A percentile compares a stretch with the other conserved stretches of the same genome.
Evolutionary conservation across 2,329 filamentous ascomycete genomes (phyloP).

Genomic region (Verticillium zaregamsianum): DNA sequence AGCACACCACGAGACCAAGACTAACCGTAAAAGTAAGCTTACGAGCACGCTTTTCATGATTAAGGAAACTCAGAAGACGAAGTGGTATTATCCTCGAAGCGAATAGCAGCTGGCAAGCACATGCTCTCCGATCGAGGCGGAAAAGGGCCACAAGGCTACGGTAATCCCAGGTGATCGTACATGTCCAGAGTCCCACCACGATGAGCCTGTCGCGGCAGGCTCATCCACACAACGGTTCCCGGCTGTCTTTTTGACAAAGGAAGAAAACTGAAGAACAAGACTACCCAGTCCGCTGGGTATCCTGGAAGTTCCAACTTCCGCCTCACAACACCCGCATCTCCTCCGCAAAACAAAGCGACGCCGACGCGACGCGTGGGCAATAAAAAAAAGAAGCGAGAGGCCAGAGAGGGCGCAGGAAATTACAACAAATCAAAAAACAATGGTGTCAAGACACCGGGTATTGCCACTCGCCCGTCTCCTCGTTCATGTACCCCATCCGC

Average conservation of each 20-base stretch:
- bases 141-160: background rate
- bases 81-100: background rate
- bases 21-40: too few species aligned
- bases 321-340: background rate
- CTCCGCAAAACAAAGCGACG: background rate
- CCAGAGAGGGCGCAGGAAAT: background rate
- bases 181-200: background rate
- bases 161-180: background rate
- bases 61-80: background rate
- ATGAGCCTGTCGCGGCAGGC: background rate
- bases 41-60: too few species aligned
- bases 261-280: background rate
- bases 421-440: constrained; percentile 1
- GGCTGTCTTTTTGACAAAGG: background rate
- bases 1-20: too few species aligned
- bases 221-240: background rate
- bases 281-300: background rate
- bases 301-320: background rate
- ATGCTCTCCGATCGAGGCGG: background rate
- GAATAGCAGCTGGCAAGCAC: background rate
- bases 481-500: constrained; percentile 14
- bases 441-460: constrained; percentile 11
- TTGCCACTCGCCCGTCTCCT: constrained; percentile 14
- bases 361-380: background rate
- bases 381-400: background rate